These are phyloP conservation scores for Nitzschia inconspicua DNA, from an alignment of 108 stramenopile species.

Conservation along the genomic window DNA sequence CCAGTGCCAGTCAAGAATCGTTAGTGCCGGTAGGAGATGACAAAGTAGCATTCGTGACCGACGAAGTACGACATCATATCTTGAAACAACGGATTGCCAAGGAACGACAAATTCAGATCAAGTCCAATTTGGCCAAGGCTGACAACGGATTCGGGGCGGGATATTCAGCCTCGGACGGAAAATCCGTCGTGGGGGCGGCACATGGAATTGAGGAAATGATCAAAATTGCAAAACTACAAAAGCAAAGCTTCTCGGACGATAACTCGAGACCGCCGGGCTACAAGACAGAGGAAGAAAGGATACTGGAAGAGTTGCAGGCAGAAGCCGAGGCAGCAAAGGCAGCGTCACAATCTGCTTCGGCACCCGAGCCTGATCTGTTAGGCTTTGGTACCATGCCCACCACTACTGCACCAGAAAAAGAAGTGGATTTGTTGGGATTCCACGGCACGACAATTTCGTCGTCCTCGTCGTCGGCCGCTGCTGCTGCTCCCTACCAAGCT, in stretches of 20 bases:
- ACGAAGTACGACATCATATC: constrained; percentile 42
- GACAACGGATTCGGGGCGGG: constrained; percentile 62
- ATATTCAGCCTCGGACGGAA: constrained; percentile 39
- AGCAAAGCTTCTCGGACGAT: constrained; percentile 31
- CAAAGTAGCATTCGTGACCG: constrained; percentile 47
- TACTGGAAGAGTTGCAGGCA: constrained; percentile 21
- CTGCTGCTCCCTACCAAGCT: too few relatives aligned
- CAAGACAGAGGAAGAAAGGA: constrained; percentile 15
- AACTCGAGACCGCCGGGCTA: not conserved
- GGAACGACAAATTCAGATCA: constrained; percentile 32
- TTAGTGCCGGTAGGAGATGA: constrained; percentile 55
- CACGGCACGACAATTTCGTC: too few relatives aligned
- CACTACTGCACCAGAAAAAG: not conserved
- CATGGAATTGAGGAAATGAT: constrained; percentile 73
- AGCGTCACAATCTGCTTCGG: not conserved
- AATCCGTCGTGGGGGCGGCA: constrained; percentile 57
- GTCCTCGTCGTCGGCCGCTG: not conserved
- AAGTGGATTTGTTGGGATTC: not conserved
- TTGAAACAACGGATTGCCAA: constrained; percentile 39
- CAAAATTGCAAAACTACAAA: constrained; percentile 33
- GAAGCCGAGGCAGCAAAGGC: constrained; percentile 18
- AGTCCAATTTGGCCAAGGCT: constrained; percentile 49
- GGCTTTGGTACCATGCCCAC: constrained; percentile 13
- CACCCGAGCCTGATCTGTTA: constrained; percentile 26
- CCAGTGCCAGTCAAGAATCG: constrained; percentile 47